Evolutionary conservation across 1,284 basidiomycete genomes (phyloP), one percentile per base, ranked within the genome.

Genomic region (Heterobasidion occidentale): DNA sequence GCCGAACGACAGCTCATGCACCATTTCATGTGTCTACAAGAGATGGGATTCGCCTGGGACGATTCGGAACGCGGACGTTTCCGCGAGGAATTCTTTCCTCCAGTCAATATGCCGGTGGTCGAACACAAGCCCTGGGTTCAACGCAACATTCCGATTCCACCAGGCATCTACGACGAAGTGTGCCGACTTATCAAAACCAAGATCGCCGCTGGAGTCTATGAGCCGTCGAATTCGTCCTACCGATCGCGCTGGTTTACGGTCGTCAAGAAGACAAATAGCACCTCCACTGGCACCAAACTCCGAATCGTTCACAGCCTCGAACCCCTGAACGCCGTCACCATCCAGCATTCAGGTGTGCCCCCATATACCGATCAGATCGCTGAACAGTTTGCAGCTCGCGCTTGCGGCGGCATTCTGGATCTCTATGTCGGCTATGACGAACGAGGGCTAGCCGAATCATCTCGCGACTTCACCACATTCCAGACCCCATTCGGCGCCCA

Each of bases 401-500:
- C 17, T 2, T 49, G 47, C 27, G 19, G 47, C 1, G 6, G 11
- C 11, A 49, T 34, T 6, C 17, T 34, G 1, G 17, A 49, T 5
- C 19, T 49, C 15, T 49, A 49, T 27, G 27, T 49, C 3, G 47
- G 47, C 6, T 49, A 49, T 14, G 47, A 49, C 19, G 6, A 49
- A 14, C 27, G 19, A 2, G 8, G n/a, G 1, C 47, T 49, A 1
- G 12, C 47, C 15, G 19, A 49, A 33, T 20, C 47, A 1, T 49
- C 17, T 7, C 17, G 3, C 11, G 47, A 49, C 27, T 34, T 19
- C 8, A 49, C 47, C n/a, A 49, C 19, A 1, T 49, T 49, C 12
- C 17, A 54, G 46, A 45, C 42, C 0, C 52, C 52, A 4, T 53
- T 56, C 55, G 60, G 65, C 7, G 58, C 62, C 11, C 55, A 60